Evolutionary conservation across 441 rosid species (phyloP).

Genomic region (Jatropha podagrica): DNA sequence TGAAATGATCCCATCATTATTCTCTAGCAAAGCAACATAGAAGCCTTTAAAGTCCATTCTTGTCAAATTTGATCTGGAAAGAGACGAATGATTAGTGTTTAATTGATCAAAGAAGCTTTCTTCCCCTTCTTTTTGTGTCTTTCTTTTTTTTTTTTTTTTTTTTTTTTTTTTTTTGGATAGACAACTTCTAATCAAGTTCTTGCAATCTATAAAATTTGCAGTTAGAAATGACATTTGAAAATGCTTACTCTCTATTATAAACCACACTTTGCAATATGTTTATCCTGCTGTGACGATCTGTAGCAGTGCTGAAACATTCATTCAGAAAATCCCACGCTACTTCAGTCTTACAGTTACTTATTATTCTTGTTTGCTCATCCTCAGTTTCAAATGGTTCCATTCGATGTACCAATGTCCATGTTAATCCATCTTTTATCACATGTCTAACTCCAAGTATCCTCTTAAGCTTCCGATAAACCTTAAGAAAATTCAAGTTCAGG

Average conservation of each 20-base stretch:
- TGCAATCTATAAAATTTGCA: no score
- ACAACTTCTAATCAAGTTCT: no score
- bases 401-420: constrained; percentile 29
- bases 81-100: background rate
- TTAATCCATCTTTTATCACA: constrained; percentile 16
- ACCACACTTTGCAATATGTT: constrained; percentile 22
- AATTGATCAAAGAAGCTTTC: background rate
- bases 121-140: no score
- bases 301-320: constrained; percentile 14
- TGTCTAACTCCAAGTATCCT: constrained; percentile 21
- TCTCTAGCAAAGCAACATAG: constrained; percentile 35
- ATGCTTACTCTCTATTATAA: constrained; percentile 8
- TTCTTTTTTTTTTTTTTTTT: no score
- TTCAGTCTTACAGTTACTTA: constrained; percentile 20
- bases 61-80: constrained; percentile 31
- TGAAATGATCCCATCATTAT: constrained; percentile 28
- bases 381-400: background rate
- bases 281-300: constrained; percentile 17
- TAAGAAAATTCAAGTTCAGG: constrained; percentile 9
- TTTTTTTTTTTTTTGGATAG: background rate
- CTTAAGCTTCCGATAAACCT: constrained; percentile 26
- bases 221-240: no score
- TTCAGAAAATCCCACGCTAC: constrained; percentile 23
- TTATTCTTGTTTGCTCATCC: background rate
- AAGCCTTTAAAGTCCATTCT: constrained; percentile 35